Conservation (phyloP, 2,329 filamentous ascomycete species). For the Colletotrichum australisinense region DNA sequence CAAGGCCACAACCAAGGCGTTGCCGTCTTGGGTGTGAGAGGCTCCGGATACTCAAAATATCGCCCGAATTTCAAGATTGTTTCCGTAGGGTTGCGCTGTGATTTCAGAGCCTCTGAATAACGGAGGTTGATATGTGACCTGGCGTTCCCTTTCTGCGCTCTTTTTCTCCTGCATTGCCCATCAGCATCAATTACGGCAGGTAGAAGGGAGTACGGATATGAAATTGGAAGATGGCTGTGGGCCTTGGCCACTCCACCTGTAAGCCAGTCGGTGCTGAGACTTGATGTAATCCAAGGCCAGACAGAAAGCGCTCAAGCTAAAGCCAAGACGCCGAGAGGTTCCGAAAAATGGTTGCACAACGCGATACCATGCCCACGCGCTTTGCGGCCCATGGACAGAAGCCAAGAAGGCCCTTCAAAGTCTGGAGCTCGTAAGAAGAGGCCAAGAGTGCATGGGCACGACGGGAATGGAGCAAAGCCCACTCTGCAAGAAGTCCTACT, state of each 20-base stretch:
- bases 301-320: constrained; percentile 22
- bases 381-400: not conserved
- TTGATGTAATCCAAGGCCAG: constrained; percentile 34
- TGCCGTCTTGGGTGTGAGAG: constrained; percentile 15
- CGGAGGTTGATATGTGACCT: not conserved
- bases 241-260: constrained; percentile 22
- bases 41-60: not conserved
- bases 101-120: constrained; percentile 8
- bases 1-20: constrained; percentile 18
- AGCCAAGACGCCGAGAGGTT: constrained; percentile 31
- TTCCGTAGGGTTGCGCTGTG: constrained; percentile 12
- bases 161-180: constrained; percentile 1
- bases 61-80: not conserved
- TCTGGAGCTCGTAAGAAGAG: constrained; percentile 24
- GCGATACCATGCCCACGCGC: constrained; percentile 7
- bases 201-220: constrained; percentile 6
- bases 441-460: constrained; percentile 28
- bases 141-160: not conserved
- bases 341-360: constrained; percentile 13
- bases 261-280: constrained; percentile 19
- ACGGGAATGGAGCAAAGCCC: constrained; percentile 27
- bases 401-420: constrained; percentile 19
- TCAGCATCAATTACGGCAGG: not conserved
- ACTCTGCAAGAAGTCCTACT: constrained; percentile 22
- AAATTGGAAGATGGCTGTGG: constrained; percentile 18